Evolutionary conservation across 345 rosid species (phyloP).

Genomic region (Eucalyptus virginea): DNA sequence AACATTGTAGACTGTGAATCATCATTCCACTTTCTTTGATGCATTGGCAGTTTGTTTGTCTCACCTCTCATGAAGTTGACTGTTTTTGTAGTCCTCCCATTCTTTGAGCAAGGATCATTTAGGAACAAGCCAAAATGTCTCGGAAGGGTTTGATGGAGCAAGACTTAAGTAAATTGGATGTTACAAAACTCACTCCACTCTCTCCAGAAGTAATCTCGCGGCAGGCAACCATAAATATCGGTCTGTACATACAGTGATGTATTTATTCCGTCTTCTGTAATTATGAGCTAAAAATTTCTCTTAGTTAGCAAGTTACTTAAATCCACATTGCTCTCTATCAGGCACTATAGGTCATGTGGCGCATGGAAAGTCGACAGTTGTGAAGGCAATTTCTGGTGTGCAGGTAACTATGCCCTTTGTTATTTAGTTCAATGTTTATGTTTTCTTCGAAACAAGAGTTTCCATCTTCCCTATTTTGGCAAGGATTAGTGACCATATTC

Average conservation of each 20-base stretch:
- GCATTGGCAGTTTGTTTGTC: neutral
- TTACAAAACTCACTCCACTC: slow-evolving; percentile 65
- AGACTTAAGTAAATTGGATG: slow-evolving; percentile 79
- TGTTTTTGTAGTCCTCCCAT: neutral
- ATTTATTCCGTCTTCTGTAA: neutral
- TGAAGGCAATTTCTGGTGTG: slow-evolving; percentile 93
- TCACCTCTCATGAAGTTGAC: neutral
- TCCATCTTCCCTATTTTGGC: neutral
- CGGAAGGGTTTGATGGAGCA: slow-evolving; percentile 90
- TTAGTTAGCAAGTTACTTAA: neutral
- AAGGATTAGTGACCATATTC: neutral
- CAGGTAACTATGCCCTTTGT: slow-evolving; percentile 34
- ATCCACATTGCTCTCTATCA: neutral
- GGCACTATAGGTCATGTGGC: slow-evolving; percentile 99
- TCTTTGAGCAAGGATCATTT: neutral
- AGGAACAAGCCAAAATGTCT: slow-evolving; percentile 37
- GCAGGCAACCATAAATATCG: slow-evolving; percentile 90
- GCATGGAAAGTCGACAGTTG: slow-evolving; percentile 94
- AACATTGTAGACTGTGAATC: neutral
- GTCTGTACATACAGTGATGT: slow-evolving; percentile 6
- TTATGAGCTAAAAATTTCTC: neutral
- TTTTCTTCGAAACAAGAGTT: neutral
- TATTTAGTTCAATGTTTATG: neutral
- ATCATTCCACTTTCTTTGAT: neutral
- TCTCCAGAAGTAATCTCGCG: slow-evolving; percentile 99